Conservation (phyloP, 1,284 basidiomycete genomes). For the Retiboletus flavoniger region DNA sequence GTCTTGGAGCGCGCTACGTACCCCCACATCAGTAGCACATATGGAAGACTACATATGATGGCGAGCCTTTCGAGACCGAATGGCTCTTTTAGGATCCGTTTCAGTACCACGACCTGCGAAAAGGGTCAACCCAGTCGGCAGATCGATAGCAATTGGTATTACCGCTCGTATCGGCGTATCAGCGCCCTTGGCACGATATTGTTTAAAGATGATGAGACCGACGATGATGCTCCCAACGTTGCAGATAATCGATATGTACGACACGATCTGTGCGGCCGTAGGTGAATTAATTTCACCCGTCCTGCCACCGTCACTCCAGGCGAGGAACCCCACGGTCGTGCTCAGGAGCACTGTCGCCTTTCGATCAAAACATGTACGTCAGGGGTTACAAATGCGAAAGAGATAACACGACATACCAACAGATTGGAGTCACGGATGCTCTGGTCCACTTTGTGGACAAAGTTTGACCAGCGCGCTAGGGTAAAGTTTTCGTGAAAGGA, state of each 20-base stretch:
- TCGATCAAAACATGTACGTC: background rate
- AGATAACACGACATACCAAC: constrained; percentile 16
- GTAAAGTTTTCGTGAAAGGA: constrained; percentile 28
- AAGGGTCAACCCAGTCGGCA: background rate
- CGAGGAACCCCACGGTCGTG: constrained; percentile 25
- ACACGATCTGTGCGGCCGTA: constrained; percentile 25
- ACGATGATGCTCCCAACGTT: constrained; percentile 30
- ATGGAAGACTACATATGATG: constrained; percentile 34
- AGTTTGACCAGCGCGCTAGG: constrained; percentile 28
- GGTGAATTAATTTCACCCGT: constrained; percentile 7
- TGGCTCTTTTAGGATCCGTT: constrained; percentile 25
- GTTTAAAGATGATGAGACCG: constrained; percentile 33
- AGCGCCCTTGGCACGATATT: constrained; percentile 34
- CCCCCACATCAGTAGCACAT: constrained; percentile 34
- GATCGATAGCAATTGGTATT: background rate
- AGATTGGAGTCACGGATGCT: constrained; percentile 34
- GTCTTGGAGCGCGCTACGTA: constrained; percentile 5
- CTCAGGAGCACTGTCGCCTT: constrained; percentile 32
- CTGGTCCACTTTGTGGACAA: constrained; percentile 31
- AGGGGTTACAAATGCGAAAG: background rate
- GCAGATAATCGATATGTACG: constrained; percentile 33
- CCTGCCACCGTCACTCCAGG: constrained; percentile 13
- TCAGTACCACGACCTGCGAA: constrained; percentile 26
- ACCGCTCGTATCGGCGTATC: constrained; percentile 35
- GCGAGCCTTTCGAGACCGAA: constrained; percentile 30